A percentile compares a stretch with the other conserved stretches of the same genome.
phyloP scores from a whole-genome alignment of 192 early-diverging fungal genomes.

The Radiomyces spectabilis region DNA sequence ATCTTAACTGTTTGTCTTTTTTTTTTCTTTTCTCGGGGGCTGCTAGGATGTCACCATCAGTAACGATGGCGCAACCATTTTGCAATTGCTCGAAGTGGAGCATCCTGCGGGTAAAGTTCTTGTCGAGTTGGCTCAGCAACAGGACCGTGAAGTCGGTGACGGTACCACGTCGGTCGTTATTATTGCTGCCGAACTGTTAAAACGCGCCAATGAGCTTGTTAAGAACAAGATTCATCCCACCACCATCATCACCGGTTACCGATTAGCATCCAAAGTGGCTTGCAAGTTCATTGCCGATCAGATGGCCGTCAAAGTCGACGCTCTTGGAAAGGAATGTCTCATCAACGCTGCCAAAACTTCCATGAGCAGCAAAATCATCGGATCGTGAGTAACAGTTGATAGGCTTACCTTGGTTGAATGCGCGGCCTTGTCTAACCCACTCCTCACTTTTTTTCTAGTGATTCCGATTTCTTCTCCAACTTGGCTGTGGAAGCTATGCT shows the following conservation, averaged over 20 bases:
- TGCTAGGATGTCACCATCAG: constrained; percentile 95
- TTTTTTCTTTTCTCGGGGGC: neutral
- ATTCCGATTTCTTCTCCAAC: constrained; percentile 94
- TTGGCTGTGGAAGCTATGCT: constrained; percentile 91
- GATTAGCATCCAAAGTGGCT: constrained; percentile 94
- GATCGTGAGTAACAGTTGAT: constrained; percentile 57
- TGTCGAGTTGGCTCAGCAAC: constrained; percentile 98
- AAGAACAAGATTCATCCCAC: constrained; percentile 99
- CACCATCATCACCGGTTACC: constrained; percentile 97
- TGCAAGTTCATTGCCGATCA: constrained; percentile 97
- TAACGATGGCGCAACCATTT: constrained; percentile 98
- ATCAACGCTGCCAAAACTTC: constrained; percentile 96
- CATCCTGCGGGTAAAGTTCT: constrained; percentile 96
- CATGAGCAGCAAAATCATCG: constrained; percentile 98
- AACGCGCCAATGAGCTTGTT: constrained; percentile 93
- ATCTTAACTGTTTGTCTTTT: neutral
- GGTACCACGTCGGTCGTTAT: constrained; percentile 99
- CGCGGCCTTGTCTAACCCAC: too few species aligned
- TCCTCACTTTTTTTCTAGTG: constrained; percentile 35
- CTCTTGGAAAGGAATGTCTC: constrained; percentile 85
- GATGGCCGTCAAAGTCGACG: constrained; percentile 91
- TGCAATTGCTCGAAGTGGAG: constrained; percentile 95
- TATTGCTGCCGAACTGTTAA: constrained; percentile 94
- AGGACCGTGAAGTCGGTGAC: constrained; percentile 99
- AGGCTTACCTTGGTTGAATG: too few species aligned